Evolutionary conservation across 2,329 filamentous ascomycete genomes (phyloP), one percentile per base, ranked within the genome.

Genomic region (Bretziella fagacearum): DNA sequence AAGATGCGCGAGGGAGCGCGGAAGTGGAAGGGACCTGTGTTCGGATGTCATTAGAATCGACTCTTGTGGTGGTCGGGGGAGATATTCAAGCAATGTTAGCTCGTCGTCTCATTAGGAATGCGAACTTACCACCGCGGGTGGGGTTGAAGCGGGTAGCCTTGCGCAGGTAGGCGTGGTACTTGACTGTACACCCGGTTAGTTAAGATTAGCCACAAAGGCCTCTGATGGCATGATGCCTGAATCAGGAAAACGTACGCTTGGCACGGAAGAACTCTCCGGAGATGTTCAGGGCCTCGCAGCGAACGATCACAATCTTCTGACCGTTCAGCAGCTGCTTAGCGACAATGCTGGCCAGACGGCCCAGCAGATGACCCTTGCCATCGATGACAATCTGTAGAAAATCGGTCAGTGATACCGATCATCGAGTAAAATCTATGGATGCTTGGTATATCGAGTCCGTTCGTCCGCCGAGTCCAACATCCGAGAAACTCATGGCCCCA

Each of bases 61-160:
- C 30, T 15, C 17, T 33, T 33, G 11, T 5, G 13, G 13, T 22
- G 18, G 40, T 25, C 35, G 45, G 35, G 30, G 35, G 23, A 23
- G 20, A 23, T 39, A 39, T n/a, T n/a, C n/a, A 20, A 39, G 35
- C 35, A n/a, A 39, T 22, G 20, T 39, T 39, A 39, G 35, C 35
- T 39, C 35, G 23, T 15, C 30, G 18, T 22, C 35, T 39, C 17
- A 23, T n/a, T n/a, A 27, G 22, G 33, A 44, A 17, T 15, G 11
- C 15, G 18, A 30, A 69, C 80, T 75, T 74, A 86, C 83, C 89
- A 81, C 89, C 91, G 66, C 89, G 87, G 62, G 86, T 95, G 66
- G 91, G 87, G 81, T 98, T 98, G 84, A 81, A 98, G 71, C 91
- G 85, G 68, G 91, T 98, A 74, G 93, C 91, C 83, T 98, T 98